Conservation (phyloP, 139 green algal species). For the Chlamydomonas eustigma region DNA sequence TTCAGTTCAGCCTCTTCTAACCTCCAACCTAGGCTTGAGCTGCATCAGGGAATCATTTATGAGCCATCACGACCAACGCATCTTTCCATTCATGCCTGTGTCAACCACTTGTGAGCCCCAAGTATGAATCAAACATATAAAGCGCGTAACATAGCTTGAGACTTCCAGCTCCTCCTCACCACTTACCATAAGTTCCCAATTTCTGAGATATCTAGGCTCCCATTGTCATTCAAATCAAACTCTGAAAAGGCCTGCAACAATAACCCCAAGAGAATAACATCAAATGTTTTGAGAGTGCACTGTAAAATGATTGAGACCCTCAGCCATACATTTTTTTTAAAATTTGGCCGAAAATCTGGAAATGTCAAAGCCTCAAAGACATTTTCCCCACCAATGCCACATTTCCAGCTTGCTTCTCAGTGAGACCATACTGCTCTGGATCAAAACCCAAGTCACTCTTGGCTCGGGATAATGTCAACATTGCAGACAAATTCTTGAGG, state of each 20-base stretch:
- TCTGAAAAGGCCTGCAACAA: slow-evolving; percentile 49
- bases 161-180: too few species aligned
- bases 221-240: slow-evolving; percentile 66
- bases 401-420: slow-evolving; percentile 46
- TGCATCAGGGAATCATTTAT: too few species aligned
- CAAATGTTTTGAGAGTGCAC: too few species aligned
- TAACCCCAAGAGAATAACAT: neutral
- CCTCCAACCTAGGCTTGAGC: neutral
- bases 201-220: slow-evolving; percentile 49
- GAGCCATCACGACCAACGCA: too few species aligned
- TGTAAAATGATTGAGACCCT: too few species aligned
- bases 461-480: slow-evolving; percentile 64
- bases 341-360: too few species aligned
- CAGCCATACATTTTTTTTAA: too few species aligned
- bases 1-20: neutral
- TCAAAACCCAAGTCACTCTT: slow-evolving; percentile 65
- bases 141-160: too few species aligned
- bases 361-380: too few species aligned
- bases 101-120: too few species aligned
- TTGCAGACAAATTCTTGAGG: slow-evolving; percentile 60
- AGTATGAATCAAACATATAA: too few species aligned
- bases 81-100: too few species aligned
- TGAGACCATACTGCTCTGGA: slow-evolving; percentile 35
- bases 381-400: slow-evolving; percentile 58
- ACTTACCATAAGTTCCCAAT: slow-evolving; percentile 53